Conservation (phyloP, 768 basidiomycete genomes). For the Trametes punicea region DNA sequence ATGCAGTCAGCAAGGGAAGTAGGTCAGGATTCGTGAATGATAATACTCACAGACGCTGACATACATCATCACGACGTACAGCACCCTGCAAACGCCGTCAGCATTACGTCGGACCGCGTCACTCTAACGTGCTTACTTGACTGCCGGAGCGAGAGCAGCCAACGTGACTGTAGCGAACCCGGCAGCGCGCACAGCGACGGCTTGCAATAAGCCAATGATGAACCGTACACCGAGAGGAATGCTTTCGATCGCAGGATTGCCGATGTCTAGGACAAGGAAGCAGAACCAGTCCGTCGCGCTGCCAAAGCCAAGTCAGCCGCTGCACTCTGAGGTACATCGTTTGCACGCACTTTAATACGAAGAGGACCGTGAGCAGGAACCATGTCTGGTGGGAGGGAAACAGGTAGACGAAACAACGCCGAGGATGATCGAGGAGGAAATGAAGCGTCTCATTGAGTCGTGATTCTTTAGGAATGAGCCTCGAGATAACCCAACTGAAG, state of each 20-base stretch:
- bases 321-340: not conserved
- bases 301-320: not conserved
- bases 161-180: slow-evolving; percentile 82
- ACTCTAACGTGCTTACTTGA: slow-evolving; percentile 64
- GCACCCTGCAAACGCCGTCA: slow-evolving; percentile 48
- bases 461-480: slow-evolving; percentile 55
- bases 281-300: slow-evolving; percentile 86
- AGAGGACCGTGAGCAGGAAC: slow-evolving; percentile 73
- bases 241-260: slow-evolving; percentile 60
- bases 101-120: slow-evolving; percentile 4
- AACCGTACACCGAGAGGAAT: slow-evolving; percentile 74
- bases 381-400: slow-evolving; percentile 94
- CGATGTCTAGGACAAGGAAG: slow-evolving; percentile 87
- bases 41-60: slow-evolving; percentile 67
- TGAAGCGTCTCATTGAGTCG: slow-evolving; percentile 74
- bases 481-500: slow-evolving; percentile 69
- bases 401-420: slow-evolving; percentile 86
- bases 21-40: slow-evolving; percentile 3
- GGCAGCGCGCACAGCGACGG: slow-evolving; percentile 76
- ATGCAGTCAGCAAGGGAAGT: slow-evolving; percentile 8
- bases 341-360: slow-evolving; percentile 60
- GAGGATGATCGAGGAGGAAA: slow-evolving; percentile 93
- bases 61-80: slow-evolving; percentile 95
- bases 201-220: slow-evolving; percentile 75
- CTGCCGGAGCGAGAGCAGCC: slow-evolving; percentile 77